phyloP scores from a whole-genome alignment of 192 early-diverging fungal species.

The Coemansia sp. region DNA sequence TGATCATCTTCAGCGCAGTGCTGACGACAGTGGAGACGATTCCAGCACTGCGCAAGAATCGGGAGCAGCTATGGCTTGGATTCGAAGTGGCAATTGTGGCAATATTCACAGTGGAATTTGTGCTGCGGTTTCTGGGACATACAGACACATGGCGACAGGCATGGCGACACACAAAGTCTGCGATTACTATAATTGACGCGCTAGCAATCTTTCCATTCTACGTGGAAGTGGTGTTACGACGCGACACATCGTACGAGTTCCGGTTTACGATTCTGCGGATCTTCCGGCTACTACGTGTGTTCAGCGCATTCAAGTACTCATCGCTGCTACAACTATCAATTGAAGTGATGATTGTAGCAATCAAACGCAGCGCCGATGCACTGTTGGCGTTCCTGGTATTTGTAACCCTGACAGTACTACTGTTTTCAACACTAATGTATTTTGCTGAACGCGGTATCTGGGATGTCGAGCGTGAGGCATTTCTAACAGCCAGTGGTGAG shows the following conservation, averaged over 20 bases:
- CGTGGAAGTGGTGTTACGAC: conserved; percentile 65
- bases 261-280: conserved; percentile 79
- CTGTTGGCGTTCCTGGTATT: conserved; percentile 74
- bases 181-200: conserved; percentile 67
- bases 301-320: conserved; percentile 81
- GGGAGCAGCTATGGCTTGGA: conserved; percentile 58
- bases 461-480: conserved; percentile 64
- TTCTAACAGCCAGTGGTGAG: conserved; percentile 65
- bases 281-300: conserved; percentile 74
- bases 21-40: conserved; percentile 81
- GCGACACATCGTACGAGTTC: conserved; percentile 75
- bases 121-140: conserved; percentile 67
- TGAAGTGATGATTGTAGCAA: conserved; percentile 79
- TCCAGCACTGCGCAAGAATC: conserved; percentile 61
- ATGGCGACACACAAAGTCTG: conserved; percentile 42
- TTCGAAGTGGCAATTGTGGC: conserved; percentile 69
- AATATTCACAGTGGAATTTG: conserved; percentile 74
- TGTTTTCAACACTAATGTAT: conserved; percentile 76
- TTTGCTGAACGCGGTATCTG: conserved; percentile 80
- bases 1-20: conserved; percentile 71
- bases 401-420: conserved; percentile 64
- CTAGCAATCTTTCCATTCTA: conserved; percentile 79
- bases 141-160: conserved; percentile 67
- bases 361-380: conserved; percentile 72
- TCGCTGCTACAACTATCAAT: conserved; percentile 79